Percentiles rank a stretch among this genome's conserved stretches.
Conservation (phyloP, 2,329 filamentous ascomycete species). For the Fusarium sp. region DNA sequence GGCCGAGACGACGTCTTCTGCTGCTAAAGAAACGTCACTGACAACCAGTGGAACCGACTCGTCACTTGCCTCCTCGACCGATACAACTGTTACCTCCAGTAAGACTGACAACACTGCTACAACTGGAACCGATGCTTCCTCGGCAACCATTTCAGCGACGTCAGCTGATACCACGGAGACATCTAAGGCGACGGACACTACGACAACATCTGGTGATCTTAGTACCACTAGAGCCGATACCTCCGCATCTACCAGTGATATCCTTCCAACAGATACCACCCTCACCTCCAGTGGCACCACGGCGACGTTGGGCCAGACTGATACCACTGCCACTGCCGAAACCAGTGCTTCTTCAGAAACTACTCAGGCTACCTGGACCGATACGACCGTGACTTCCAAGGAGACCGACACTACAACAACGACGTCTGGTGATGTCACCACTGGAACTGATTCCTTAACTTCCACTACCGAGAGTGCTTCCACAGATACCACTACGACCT, state of each 20-base stretch:
- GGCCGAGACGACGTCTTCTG: not conserved
- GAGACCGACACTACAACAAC: not conserved
- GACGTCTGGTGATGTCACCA: fast-evolving
- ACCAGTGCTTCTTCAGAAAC: fast-evolving
- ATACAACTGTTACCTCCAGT: not conserved
- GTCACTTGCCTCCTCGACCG: not conserved
- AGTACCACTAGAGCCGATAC: not conserved
- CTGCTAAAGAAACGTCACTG: not conserved
- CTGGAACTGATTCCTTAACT: fast-evolving
- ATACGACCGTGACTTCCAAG: not conserved
- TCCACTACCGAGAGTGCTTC: not conserved
- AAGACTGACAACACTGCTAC: too few species aligned
- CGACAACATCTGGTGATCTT: not conserved
- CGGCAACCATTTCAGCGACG: not conserved
- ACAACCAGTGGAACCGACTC: not conserved
- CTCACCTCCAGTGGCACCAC: not conserved
- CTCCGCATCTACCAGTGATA: not conserved
- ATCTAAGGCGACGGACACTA: not conserved
- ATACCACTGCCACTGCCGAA: not conserved
- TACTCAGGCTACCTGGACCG: not conserved
- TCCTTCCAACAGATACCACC: not conserved
- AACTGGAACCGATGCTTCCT: not conserved
- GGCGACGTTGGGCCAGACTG: fast-evolving
- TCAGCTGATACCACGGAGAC: not conserved
- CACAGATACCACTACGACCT: not conserved